phyloP scores from a whole-genome alignment of 306 rosid genomes.

The Gastrolobium villosum region DNA sequence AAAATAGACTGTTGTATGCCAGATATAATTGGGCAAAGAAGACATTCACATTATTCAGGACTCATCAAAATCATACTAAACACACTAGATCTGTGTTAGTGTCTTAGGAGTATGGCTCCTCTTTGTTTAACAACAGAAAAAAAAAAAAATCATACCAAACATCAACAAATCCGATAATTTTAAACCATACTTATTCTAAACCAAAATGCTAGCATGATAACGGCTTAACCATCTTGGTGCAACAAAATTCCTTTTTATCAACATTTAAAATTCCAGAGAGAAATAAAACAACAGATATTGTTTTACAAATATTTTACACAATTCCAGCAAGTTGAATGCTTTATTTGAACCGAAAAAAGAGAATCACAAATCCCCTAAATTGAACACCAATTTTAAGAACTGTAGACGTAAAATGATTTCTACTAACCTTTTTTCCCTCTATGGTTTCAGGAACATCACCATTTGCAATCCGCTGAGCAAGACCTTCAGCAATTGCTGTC shows the following conservation, averaged over 20 bases:
- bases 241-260: slow-evolving; percentile 17
- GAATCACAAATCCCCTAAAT: not conserved
- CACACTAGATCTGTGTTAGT: too few relatives aligned
- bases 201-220: slow-evolving; percentile 24
- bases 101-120: too few relatives aligned
- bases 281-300: not conserved
- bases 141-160: too few relatives aligned
- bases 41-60: slow-evolving; percentile 27
- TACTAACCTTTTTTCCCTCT: slow-evolving; percentile 93
- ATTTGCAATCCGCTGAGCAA: slow-evolving; percentile 93
- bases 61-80: slow-evolving; percentile 1
- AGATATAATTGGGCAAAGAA: slow-evolving; percentile 24
- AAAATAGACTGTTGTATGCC: slow-evolving; percentile 33
- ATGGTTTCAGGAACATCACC: slow-evolving; percentile 99
- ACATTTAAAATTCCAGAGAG: slow-evolving; percentile 7
- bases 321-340: slow-evolving; percentile 25
- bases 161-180: slow-evolving; percentile 9
- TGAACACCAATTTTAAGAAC: not conserved
- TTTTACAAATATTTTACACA: slow-evolving; percentile 10
- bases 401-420: slow-evolving; percentile 18
- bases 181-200: not conserved
- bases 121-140: too few relatives aligned
- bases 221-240: slow-evolving; percentile 29
- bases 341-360: slow-evolving; percentile 1
- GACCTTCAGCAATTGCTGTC: slow-evolving; percentile 99